phyloP scores from a whole-genome alignment of 2,329 filamentous ascomycete species.

The Xylaria sp. region DNA sequence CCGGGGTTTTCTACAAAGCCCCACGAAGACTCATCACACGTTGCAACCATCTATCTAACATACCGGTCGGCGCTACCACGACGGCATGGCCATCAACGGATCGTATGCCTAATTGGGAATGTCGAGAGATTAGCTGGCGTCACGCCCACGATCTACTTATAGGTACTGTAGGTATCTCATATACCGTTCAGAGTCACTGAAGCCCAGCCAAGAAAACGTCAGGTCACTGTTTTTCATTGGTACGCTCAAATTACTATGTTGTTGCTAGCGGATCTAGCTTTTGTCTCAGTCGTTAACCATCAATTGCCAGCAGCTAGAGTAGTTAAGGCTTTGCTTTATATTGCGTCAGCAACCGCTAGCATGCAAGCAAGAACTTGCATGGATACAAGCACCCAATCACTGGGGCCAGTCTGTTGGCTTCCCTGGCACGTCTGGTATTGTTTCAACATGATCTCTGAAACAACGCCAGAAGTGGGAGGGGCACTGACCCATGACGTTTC shows the following conservation, averaged over 20 bases:
- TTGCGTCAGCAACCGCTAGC: constrained; percentile 2
- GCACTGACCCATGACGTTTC: neutral
- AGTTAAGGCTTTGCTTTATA: constrained; percentile 8
- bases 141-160: too few species aligned
- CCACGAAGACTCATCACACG: neutral
- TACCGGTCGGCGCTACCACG: neutral
- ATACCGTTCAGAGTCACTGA: too few species aligned
- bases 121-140: neutral
- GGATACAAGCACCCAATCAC: neutral
- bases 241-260: neutral
- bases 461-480: constrained; percentile 8
- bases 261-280: neutral
- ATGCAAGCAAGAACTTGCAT: neutral
- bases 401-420: neutral
- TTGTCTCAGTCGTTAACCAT: neutral
- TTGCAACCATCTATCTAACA: neutral
- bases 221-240: constrained; percentile 9
- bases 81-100: neutral
- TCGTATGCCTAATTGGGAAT: neutral
- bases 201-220: neutral
- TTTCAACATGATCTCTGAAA: constrained; percentile 21
- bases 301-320: constrained; percentile 1
- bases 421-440: neutral
- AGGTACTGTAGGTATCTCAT: too few species aligned
- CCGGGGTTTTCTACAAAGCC: neutral